Evolutionary conservation across 2,329 filamentous ascomycete genomes (phyloP).

Genomic region (Diaporthe vexans): DNA sequence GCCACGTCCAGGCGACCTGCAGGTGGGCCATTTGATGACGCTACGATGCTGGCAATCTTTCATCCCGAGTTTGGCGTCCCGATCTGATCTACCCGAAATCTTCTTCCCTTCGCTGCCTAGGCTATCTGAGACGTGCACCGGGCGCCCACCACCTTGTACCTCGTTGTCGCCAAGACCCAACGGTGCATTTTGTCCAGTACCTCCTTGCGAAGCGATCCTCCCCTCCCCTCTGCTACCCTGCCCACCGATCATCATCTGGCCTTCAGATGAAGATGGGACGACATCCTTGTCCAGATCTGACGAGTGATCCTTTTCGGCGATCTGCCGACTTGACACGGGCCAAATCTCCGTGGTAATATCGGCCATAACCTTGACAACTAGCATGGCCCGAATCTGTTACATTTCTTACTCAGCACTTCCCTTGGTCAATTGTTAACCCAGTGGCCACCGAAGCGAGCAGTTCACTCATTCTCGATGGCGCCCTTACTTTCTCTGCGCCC

Average conservation of each 20-base stretch:
- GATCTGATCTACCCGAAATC: conserved; percentile 33
- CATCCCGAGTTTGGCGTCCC: conserved; percentile 32
- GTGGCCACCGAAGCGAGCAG: background rate
- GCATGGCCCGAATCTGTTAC: too few species aligned
- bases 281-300: conserved; percentile 24
- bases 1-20: conserved; percentile 20
- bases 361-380: background rate
- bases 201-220: conserved; percentile 13
- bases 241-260: conserved; percentile 27
- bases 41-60: conserved; percentile 31
- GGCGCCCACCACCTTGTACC: conserved; percentile 16
- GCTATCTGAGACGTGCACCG: conserved; percentile 12
- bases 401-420: background rate
- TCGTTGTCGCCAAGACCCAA: conserved; percentile 2
- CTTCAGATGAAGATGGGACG: conserved; percentile 24
- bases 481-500: background rate
- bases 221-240: conserved; percentile 3
- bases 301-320: conserved; percentile 17
- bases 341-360: conserved; percentile 22
- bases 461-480: background rate
- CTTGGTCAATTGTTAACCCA: background rate
- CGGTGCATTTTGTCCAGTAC: background rate
- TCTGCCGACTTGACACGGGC: conserved; percentile 27
- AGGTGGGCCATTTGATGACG: conserved; percentile 29
- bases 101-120: conserved; percentile 13